phyloP scores from a whole-genome alignment of 352 stramenopile species.

The Globisporangium sylvaticum region DNA sequence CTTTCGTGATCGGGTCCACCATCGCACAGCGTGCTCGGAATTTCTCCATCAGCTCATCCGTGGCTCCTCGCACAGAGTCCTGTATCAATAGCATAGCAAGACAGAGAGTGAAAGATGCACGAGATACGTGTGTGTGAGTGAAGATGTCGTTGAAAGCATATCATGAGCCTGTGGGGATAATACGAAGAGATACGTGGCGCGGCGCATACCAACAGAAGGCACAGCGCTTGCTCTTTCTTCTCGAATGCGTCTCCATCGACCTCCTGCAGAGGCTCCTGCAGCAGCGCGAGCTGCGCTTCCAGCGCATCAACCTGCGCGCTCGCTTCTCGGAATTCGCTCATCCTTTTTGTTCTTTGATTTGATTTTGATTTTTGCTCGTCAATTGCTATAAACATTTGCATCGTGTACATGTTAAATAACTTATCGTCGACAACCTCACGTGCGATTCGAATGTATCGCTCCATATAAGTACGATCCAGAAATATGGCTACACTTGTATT shows the following conservation, averaged over 20 bases:
- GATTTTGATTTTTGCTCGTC: background rate
- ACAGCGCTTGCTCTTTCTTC: background rate
- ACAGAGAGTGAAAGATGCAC: background rate
- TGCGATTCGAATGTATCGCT: too few species aligned
- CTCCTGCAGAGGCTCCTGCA: constrained; percentile 17
- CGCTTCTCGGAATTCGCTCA: constrained; percentile 58
- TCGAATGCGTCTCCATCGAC: background rate
- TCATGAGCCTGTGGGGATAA: background rate
- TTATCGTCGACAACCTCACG: background rate
- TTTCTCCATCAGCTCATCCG: constrained; percentile 38
- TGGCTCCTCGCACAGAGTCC: constrained; percentile 27
- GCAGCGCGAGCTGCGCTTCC: constrained; percentile 27
- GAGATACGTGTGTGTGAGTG: background rate
- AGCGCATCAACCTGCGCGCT: constrained; percentile 36
- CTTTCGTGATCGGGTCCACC: constrained; percentile 69
- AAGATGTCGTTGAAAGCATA: background rate
- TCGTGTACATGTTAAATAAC: background rate
- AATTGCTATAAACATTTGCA: background rate
- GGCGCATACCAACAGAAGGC: constrained; percentile 1
- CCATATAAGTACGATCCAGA: background rate
- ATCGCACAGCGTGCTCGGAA: constrained; percentile 47
- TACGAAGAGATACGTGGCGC: background rate
- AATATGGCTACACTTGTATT: background rate
- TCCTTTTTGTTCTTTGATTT: constrained; percentile 10
- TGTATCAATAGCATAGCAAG: constrained; percentile 12